Conservation (phyloP, 2,329 filamentous ascomycete species). For the Colletotrichum euphorbiae region DNA sequence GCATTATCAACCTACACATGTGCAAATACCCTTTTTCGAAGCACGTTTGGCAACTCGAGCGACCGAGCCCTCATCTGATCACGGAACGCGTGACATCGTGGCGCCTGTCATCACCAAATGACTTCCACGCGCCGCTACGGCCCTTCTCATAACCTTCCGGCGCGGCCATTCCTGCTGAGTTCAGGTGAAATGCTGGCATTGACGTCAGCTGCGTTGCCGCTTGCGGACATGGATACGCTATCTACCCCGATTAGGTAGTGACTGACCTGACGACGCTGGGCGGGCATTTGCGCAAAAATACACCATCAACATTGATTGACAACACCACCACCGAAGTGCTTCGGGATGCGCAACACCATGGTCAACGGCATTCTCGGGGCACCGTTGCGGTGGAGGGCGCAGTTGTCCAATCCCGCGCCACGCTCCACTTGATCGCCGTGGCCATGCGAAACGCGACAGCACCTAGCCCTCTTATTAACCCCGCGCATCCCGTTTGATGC, state of each 20-base stretch:
- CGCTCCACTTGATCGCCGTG: slow-evolving; percentile 1
- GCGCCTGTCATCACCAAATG: no score
- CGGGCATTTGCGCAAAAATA: no score
- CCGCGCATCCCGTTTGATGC: neutral
- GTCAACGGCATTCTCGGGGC: slow-evolving; percentile 5
- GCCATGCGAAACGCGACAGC: neutral
- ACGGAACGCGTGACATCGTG: no score
- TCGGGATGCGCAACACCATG: no score
- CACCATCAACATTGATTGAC: no score
- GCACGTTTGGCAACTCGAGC: neutral
- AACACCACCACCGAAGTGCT: no score
- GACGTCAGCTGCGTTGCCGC: neutral
- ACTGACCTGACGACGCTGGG: no score
- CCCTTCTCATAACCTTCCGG: no score
- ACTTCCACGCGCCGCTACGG: neutral
- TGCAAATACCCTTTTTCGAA: no score
- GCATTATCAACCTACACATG: no score
- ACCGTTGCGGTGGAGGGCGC: neutral
- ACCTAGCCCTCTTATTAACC: neutral
- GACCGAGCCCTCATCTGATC: neutral
- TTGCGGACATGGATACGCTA: neutral
- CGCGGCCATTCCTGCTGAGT: neutral
- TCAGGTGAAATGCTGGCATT: neutral
- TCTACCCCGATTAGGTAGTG: no score
- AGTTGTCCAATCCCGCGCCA: neutral